Percentiles rank a stretch among this genome's conserved stretches.
Conservation (phyloP, 345 rosid genomes). For the Toxicodendron radicans region DNA sequence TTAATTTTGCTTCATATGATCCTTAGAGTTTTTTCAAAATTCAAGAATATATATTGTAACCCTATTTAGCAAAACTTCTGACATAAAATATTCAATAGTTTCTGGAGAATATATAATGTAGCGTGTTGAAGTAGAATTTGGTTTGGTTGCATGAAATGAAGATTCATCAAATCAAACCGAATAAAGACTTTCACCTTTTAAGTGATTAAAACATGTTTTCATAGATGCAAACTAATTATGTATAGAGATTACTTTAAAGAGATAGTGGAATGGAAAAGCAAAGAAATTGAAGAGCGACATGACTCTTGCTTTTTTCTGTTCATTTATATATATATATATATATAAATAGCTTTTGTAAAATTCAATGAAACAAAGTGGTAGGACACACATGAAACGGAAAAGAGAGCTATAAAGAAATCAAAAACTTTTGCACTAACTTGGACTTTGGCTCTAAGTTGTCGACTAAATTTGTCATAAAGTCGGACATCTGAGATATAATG, state of each 20-base stretch:
- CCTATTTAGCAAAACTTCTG: too few species aligned
- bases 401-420: constrained; percentile 1
- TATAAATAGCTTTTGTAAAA: constrained; percentile 27
- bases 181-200: background rate
- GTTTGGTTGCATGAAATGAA: background rate
- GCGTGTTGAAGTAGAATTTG: background rate
- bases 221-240: background rate
- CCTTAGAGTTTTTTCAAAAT: background rate
- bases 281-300: constrained; percentile 18
- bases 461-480: constrained; percentile 20
- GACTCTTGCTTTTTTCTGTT: constrained; percentile 20
- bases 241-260: background rate
- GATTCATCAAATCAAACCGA: background rate
- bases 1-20: too few species aligned
- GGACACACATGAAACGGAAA: background rate
- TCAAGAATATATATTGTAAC: background rate
- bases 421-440: constrained; percentile 3
- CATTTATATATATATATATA: too few species aligned
- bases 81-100: too few species aligned
- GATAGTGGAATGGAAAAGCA: constrained; percentile 7
- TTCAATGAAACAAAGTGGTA: constrained; percentile 21
- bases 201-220: constrained; percentile 8
- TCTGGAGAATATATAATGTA: too few species aligned
- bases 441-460: constrained; percentile 25
- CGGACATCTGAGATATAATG: background rate